These are phyloP conservation scores for Fragaria nilgerrensis DNA, from an alignment of 306 rosid species.

Conservation along the genomic window DNA sequence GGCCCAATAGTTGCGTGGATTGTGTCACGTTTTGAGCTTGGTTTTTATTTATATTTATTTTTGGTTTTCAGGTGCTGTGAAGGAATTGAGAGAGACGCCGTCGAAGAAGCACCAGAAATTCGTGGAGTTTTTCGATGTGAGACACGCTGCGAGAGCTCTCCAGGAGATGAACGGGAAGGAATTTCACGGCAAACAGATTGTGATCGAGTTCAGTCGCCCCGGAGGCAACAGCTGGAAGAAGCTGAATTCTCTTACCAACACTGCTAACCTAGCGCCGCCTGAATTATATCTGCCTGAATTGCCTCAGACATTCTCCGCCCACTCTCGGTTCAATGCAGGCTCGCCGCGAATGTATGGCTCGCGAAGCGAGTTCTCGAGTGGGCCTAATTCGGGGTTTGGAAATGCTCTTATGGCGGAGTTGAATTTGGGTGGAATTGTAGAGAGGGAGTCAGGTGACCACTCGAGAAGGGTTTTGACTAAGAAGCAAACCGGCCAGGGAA, in stretches of 20 bases:
- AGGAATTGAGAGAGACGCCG: constrained; percentile 77
- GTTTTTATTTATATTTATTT: background rate
- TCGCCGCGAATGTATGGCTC: constrained; percentile 22
- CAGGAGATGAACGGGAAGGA: constrained; percentile 69
- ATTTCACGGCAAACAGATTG: constrained; percentile 49
- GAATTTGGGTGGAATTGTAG: constrained; percentile 35
- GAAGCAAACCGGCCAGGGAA: constrained; percentile 9
- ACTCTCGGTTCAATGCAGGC: constrained; percentile 13
- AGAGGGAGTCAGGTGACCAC: constrained; percentile 16
- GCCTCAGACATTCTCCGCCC: constrained; percentile 15
- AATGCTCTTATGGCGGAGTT: constrained; percentile 24
- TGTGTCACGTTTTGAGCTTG: background rate
- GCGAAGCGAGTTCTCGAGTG: constrained; percentile 18
- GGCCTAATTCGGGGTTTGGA: background rate
- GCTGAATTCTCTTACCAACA: constrained; percentile 17
- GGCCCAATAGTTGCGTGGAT: background rate
- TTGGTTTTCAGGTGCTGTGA: constrained; percentile 53
- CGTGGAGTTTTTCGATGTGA: constrained; percentile 74
- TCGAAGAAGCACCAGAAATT: constrained; percentile 70
- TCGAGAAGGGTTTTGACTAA: constrained; percentile 21
- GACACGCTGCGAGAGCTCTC: constrained; percentile 74
- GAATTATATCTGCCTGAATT: background rate
- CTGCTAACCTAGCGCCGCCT: background rate
- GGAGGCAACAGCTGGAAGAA: constrained; percentile 54
- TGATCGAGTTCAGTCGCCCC: constrained; percentile 70